These are phyloP conservation scores for Glycine tomentella DNA, from an alignment of 306 rosid genomes.

Conservation along the genomic window DNA sequence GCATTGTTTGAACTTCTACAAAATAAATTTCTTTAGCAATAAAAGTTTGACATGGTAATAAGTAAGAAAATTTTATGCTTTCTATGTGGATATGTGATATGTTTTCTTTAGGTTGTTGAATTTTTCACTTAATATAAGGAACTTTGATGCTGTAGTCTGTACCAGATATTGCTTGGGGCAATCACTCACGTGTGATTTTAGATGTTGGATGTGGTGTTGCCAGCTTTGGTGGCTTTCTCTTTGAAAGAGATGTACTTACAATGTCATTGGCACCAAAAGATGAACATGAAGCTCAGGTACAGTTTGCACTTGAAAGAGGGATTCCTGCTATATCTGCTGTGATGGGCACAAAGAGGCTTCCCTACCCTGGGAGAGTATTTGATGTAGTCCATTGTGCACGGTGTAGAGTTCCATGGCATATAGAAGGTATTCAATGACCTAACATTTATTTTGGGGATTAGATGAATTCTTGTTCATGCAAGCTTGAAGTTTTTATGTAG, in stretches of 20 bases:
- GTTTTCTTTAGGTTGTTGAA: constrained; percentile 29
- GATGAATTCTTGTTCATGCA: constrained; percentile 36
- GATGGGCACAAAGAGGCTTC: constrained; percentile 98
- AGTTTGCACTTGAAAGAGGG: constrained; percentile 99
- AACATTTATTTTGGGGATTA: constrained; percentile 28
- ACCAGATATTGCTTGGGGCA: constrained; percentile 91
- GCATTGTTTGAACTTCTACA: constrained; percentile 22
- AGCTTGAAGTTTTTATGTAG: constrained; percentile 26
- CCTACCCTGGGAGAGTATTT: constrained; percentile 87
- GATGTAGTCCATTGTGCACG: constrained; percentile 94
- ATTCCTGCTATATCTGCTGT: constrained; percentile 97
- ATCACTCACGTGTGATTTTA: constrained; percentile 80
- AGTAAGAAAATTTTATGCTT: constrained; percentile 19
- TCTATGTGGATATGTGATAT: background rate
- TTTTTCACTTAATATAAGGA: constrained; percentile 25
- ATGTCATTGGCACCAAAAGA: constrained; percentile 99
- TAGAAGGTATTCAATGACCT: constrained; percentile 73
- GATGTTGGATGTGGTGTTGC: constrained; percentile 99
- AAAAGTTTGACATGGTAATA: background rate
- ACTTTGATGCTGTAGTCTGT: constrained; percentile 66
- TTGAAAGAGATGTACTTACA: constrained; percentile 85
- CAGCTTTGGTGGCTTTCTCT: constrained; percentile 96
- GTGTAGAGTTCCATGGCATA: constrained; percentile 99
- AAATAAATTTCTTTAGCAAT: background rate
- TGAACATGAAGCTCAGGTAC: constrained; percentile 99